phyloP scores from a whole-genome alignment of 2,329 filamentous ascomycete species.

The Sporothrix globosa region DNA sequence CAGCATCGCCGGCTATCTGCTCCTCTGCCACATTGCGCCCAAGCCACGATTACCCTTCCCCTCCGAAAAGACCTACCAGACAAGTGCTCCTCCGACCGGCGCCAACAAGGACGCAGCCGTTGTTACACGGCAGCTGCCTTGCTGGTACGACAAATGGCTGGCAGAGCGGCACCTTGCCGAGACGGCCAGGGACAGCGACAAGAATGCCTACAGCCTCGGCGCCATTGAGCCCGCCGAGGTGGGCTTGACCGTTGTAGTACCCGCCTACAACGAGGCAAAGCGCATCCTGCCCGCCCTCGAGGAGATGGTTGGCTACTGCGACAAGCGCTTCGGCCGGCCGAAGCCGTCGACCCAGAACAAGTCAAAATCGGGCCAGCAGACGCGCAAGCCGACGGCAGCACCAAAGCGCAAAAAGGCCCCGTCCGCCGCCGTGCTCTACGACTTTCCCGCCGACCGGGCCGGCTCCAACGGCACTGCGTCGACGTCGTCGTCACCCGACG shows the following conservation, averaged over 20 bases:
- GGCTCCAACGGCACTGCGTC: slow-evolving; percentile 37
- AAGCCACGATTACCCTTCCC: slow-evolving; percentile 72
- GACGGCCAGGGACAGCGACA: slow-evolving; percentile 40
- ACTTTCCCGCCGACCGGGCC: slow-evolving; percentile 44
- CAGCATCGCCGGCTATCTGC: slow-evolving; percentile 55
- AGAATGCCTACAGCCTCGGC: slow-evolving; percentile 54
- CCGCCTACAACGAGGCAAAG: slow-evolving; percentile 91
- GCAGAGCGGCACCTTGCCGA: slow-evolving; percentile 59
- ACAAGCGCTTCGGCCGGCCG: slow-evolving; percentile 69
- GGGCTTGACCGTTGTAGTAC: slow-evolving; percentile 89
- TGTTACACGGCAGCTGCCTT: slow-evolving; percentile 65
- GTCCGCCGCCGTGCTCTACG: slow-evolving; percentile 40
- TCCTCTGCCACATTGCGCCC: slow-evolving; percentile 76
- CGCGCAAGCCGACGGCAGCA: slow-evolving; percentile 26
- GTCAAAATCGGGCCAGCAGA: slow-evolving; percentile 35
- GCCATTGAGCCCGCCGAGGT: slow-evolving; percentile 74
- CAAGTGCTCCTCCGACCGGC: slow-evolving; percentile 66
- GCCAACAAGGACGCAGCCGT: slow-evolving; percentile 36
- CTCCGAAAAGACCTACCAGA: slow-evolving; percentile 85
- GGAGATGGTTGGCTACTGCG: slow-evolving; percentile 86
- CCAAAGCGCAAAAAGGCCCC: slow-evolving; percentile 25
- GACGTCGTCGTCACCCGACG: neutral
- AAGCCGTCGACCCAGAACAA: slow-evolving; percentile 39
- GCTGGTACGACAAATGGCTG: slow-evolving; percentile 82
- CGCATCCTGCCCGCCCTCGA: slow-evolving; percentile 82